These are phyloP conservation scores for Vitis rotundifolia DNA, from an alignment of 164 flowering plant species.

Conservation along the genomic window DNA sequence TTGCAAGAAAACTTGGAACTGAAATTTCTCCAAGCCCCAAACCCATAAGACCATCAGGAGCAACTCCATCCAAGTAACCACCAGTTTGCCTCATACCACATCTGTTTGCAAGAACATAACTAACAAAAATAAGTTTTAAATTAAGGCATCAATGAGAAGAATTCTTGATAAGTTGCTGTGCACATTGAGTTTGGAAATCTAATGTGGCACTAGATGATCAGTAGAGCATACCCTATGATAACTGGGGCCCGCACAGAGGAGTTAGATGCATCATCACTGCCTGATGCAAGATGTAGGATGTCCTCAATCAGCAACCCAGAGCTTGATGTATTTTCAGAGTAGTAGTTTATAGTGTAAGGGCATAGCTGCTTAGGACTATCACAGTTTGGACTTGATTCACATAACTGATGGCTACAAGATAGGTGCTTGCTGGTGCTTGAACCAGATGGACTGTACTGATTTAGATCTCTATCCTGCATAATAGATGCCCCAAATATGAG, in stretches of 20 bases:
- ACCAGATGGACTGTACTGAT: slow-evolving; percentile 68
- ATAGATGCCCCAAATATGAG: slow-evolving; percentile 92
- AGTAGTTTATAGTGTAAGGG: slow-evolving; percentile 63
- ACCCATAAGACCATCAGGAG: slow-evolving; percentile 98
- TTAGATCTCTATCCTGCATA: slow-evolving; percentile 95
- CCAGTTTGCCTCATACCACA: slow-evolving; percentile 97
- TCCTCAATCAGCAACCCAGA: slow-evolving; percentile 89
- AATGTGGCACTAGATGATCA: not conserved
- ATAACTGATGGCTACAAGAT: slow-evolving; percentile 72
- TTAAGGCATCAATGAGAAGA: not conserved
- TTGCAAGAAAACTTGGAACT: slow-evolving; percentile 82
- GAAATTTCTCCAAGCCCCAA: slow-evolving; percentile 83
- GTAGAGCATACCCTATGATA: slow-evolving; percentile 61
- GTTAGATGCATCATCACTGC: slow-evolving; percentile 30
- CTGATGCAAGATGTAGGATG: slow-evolving; percentile 63
- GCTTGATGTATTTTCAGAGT: slow-evolving; percentile 65
- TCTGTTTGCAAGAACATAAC: slow-evolving; percentile 39
- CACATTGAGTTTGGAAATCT: no score
- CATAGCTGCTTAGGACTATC: slow-evolving; percentile 63
- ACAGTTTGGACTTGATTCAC: slow-evolving; percentile 62
- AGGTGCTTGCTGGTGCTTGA: slow-evolving; percentile 80
- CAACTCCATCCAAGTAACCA: slow-evolving; percentile 79
- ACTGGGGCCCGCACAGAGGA: slow-evolving; percentile 59
- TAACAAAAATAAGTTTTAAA: not conserved
- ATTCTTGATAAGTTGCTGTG: not conserved